Evolutionary conservation across 1,139 yeast genomes (phyloP).

Genomic region (Scheffersomyces titani): DNA sequence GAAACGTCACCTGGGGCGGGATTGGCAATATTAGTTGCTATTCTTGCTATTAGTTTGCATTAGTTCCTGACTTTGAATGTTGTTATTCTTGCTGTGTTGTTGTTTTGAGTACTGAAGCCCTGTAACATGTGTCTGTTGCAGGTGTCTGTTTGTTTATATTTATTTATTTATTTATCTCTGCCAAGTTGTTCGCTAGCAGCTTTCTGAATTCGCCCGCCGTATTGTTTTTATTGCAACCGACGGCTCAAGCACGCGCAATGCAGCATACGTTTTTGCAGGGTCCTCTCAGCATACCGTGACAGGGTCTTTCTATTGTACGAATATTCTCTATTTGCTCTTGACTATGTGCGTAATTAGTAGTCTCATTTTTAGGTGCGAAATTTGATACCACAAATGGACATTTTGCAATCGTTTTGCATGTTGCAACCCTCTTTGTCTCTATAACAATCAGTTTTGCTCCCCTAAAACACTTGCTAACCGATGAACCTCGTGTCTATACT

Average conservation of each 20-base stretch:
- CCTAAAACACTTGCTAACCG: not conserved
- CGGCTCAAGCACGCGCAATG: not conserved
- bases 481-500: not conserved
- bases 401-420: not conserved
- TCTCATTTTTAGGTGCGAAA: not conserved
- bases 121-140: not conserved
- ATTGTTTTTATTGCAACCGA: not conserved
- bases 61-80: not conserved
- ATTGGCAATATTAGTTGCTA: not conserved
- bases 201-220: not conserved
- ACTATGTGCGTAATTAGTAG: not conserved
- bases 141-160: not conserved
- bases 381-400: not conserved
- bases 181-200: not conserved
- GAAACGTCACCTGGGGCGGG: not conserved
- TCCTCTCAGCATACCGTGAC: not conserved
- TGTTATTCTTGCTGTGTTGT: not conserved
- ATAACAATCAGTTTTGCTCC: not conserved
- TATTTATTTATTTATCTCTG: not conserved
- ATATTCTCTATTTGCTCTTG: too few species aligned
- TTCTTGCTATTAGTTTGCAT: not conserved
- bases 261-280: not conserved
- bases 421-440: not conserved
- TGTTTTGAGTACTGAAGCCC: too few species aligned
- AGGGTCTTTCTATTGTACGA: not conserved